phyloP scores from a whole-genome alignment of 2,329 filamentous ascomycete genomes.

The Scedosporium aurantiacum region DNA sequence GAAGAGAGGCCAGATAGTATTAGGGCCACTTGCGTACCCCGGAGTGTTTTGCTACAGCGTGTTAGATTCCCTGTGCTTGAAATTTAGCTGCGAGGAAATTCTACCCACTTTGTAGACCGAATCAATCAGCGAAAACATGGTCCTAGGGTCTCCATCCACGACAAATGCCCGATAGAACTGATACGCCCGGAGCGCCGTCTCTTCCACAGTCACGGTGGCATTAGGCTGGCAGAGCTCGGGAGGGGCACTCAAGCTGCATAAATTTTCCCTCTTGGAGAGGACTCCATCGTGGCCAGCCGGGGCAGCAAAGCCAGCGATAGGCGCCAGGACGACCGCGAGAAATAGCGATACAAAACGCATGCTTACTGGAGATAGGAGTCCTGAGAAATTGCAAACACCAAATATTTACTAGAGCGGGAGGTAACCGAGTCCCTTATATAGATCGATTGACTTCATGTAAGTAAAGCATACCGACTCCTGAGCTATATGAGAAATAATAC shows the following conservation, averaged over 20 bases:
- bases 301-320: constrained; percentile 16
- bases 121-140: constrained; percentile 29
- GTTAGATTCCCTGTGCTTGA: not conserved
- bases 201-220: constrained; percentile 21
- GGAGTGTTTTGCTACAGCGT: constrained; percentile 24
- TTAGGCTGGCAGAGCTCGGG: constrained; percentile 24
- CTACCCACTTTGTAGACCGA: constrained; percentile 21
- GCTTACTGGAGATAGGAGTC: no score
- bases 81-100: not conserved
- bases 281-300: constrained; percentile 12
- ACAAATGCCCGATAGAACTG: constrained; percentile 29
- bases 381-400: no score
- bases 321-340: constrained; percentile 16
- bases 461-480: no score
- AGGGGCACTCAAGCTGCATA: constrained; percentile 23
- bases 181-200: constrained; percentile 26
- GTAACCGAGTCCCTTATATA: no score
- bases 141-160: constrained; percentile 25
- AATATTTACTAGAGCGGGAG: no score
- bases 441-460: no score
- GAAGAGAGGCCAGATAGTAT: constrained; percentile 26
- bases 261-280: constrained; percentile 22
- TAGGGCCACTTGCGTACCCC: constrained; percentile 23
- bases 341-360: constrained; percentile 19
- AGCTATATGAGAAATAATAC: no score